Evolutionary conservation across 345 rosid genomes (phyloP).

Genomic region (Bruguiera gymnorhiza): DNA sequence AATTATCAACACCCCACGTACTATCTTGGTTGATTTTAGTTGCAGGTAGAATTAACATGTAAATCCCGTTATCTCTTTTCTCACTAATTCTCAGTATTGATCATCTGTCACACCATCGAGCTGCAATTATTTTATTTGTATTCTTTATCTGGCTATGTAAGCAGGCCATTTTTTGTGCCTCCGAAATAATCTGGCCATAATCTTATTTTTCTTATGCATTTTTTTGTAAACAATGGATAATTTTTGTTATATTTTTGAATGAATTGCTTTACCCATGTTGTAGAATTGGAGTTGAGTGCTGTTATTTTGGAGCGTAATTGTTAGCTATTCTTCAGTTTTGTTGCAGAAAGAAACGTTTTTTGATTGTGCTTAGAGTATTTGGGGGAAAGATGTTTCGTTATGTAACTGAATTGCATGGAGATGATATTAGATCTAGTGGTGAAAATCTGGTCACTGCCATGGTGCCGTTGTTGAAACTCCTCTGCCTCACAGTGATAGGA

Average conservation of each 20-base stretch:
- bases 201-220: no score
- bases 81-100: no score
- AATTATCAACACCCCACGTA: neutral
- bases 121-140: no score
- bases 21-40: slow-evolving; percentile 1
- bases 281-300: neutral
- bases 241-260: neutral
- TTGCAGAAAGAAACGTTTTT: slow-evolving; percentile 13
- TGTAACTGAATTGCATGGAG: slow-evolving; percentile 15
- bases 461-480: slow-evolving; percentile 72
- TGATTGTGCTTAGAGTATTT: neutral
- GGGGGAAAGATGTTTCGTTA: slow-evolving; percentile 23
- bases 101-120: no score
- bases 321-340: neutral
- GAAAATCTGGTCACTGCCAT: slow-evolving; percentile 50
- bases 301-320: neutral
- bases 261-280: neutral
- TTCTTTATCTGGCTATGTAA: no score
- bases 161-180: no score
- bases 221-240: no score
- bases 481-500: slow-evolving; percentile 67
- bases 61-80: neutral
- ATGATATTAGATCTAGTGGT: slow-evolving; percentile 29
- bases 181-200: no score
- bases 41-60: neutral